A percentile compares a stretch with the other conserved stretches of the same genome.
phyloP scores from a whole-genome alignment of 257 asterid species.

The Nicotiana benthamiana region DNA sequence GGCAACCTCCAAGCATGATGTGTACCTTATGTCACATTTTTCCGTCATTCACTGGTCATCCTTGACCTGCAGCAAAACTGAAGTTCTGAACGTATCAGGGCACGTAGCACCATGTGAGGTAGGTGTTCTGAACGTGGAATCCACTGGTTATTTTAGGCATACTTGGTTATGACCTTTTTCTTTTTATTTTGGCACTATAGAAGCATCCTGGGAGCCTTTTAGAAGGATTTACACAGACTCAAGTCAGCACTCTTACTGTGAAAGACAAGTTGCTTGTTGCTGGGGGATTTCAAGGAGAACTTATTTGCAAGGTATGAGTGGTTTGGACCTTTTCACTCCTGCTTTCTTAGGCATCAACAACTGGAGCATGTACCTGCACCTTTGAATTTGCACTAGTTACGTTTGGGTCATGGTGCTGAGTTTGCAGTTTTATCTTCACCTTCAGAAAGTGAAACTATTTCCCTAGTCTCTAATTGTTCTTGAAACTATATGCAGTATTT shows the following conservation, averaged over 20 bases:
- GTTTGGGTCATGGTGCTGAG: neutral
- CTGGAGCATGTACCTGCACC: neutral
- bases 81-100: conserved; percentile 85
- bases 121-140: conserved; percentile 12
- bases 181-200: conserved; percentile 24
- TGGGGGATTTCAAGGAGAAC: conserved; percentile 97
- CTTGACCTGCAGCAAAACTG: conserved; percentile 49
- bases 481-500: conserved; percentile 48
- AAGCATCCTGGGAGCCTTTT: conserved; percentile 91
- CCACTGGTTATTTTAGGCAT: neutral
- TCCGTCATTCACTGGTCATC: conserved; percentile 93
- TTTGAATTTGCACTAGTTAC: neutral
- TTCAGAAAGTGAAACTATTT: neutral
- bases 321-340: neutral
- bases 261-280: conserved; percentile 85
- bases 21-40: conserved; percentile 82
- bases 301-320: conserved; percentile 68
- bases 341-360: neutral
- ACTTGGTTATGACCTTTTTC: neutral
- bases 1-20: conserved; percentile 56
- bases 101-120: conserved; percentile 93
- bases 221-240: conserved; percentile 94
- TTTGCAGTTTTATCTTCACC: neutral
- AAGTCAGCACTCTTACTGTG: conserved; percentile 89
- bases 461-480: neutral